phyloP scores from a whole-genome alignment of 805 yeast genomes.

The Starmerella cellae region DNA sequence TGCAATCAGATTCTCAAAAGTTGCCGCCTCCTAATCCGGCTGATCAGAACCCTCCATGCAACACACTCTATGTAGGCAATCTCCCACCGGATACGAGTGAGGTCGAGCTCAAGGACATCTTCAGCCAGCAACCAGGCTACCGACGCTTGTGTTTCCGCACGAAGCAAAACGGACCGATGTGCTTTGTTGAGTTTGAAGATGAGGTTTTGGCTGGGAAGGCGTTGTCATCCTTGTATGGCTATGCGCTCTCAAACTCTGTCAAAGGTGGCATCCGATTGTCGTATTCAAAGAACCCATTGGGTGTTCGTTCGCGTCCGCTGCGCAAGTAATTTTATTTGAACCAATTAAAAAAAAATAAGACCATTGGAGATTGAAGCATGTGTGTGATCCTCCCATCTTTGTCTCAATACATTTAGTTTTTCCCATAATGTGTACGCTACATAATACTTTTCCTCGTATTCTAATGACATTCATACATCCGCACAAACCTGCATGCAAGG shows the following conservation, averaged over 20 bases:
- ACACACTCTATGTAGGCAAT: conserved; percentile 91
- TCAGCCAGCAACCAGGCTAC: conserved; percentile 83
- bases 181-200: conserved; percentile 97
- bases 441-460: not conserved
- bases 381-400: too few species aligned
- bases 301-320: conserved; percentile 60
- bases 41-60: conserved; percentile 98
- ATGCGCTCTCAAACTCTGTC: conserved; percentile 72
- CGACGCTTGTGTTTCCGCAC: conserved; percentile 85
- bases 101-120: conserved; percentile 73
- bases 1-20: conserved; percentile 1
- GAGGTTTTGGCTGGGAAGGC: conserved; percentile 89
- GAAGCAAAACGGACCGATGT: conserved; percentile 87
- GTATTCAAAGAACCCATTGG: conserved; percentile 91
- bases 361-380: too few species aligned
- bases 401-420: too few species aligned
- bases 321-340: conserved; percentile 6
- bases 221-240: conserved; percentile 82
- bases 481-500: too few species aligned
- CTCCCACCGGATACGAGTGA: conserved; percentile 95
- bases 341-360: not conserved
- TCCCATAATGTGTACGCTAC: not conserved
- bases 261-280: conserved; percentile 93
- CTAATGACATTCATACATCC: too few species aligned
- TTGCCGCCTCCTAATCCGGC: conserved; percentile 77